Conservation (phyloP, 1,139 yeast genomes). For the Pichia kudriavzevii region DNA sequence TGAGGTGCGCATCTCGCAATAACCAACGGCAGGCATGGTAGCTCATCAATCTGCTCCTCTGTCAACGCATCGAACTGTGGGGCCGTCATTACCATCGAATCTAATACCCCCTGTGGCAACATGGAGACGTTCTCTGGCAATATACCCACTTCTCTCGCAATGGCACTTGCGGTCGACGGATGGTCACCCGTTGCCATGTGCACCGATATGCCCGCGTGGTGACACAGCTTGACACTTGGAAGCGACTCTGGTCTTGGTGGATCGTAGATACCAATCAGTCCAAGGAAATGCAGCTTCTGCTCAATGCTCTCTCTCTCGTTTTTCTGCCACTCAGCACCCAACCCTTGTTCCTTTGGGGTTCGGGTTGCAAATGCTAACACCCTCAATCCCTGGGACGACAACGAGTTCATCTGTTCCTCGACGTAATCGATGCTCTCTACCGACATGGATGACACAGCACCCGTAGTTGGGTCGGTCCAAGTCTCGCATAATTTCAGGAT, state of each 20-base stretch:
- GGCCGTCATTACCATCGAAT: slow-evolving; percentile 72
- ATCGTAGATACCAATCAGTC: slow-evolving; percentile 74
- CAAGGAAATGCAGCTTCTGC: slow-evolving; percentile 48
- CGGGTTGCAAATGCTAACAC: slow-evolving; percentile 64
- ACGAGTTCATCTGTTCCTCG: slow-evolving; percentile 51
- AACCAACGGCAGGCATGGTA: slow-evolving; percentile 70
- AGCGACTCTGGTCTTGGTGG: slow-evolving; percentile 76
- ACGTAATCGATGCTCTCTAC: slow-evolving; percentile 36
- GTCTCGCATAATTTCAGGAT: slow-evolving; percentile 48
- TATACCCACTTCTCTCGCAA: slow-evolving; percentile 81
- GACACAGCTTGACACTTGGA: slow-evolving; percentile 59
- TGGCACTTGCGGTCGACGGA: slow-evolving; percentile 74
- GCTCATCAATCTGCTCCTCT: slow-evolving; percentile 55
- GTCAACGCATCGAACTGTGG: slow-evolving; percentile 57
- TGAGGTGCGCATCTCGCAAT: slow-evolving; percentile 84
- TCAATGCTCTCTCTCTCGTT: slow-evolving; percentile 48
- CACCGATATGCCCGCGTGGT: slow-evolving; percentile 70
- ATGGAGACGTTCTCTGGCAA: slow-evolving; percentile 63
- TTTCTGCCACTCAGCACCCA: slow-evolving; percentile 25
- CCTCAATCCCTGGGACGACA: slow-evolving; percentile 65
- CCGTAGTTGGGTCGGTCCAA: slow-evolving; percentile 41
- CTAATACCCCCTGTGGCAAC: slow-evolving; percentile 53
- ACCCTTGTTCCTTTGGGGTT: slow-evolving; percentile 21
- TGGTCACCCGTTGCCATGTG: slow-evolving; percentile 86
- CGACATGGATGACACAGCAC: slow-evolving; percentile 32